Conservation (phyloP, 352 stramenopile genomes). For the Globisporangium spiculum region DNA sequence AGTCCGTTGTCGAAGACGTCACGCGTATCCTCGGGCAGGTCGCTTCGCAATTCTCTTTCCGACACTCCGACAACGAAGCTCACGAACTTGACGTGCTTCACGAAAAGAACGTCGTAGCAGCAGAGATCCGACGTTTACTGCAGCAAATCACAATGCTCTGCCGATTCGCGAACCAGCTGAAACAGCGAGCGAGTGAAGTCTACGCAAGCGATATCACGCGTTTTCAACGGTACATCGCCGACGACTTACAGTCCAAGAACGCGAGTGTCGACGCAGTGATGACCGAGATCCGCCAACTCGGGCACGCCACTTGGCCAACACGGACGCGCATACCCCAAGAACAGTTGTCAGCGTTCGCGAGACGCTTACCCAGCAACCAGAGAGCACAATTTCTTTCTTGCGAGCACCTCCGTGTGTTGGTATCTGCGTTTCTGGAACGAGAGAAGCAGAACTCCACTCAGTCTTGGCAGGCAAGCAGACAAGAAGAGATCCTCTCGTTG, state of each 20-base stretch:
- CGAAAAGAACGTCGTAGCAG: constrained; percentile 26
- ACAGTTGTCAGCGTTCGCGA: constrained; percentile 11
- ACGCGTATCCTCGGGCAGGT: constrained; percentile 32
- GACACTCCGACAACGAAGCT: constrained; percentile 16
- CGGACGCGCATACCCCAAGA: not conserved
- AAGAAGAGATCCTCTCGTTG: constrained; percentile 36
- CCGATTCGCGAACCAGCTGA: constrained; percentile 34
- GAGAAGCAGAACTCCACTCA: not conserved
- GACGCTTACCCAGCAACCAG: constrained; percentile 8
- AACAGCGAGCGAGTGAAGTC: constrained; percentile 20
- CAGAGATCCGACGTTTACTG: constrained; percentile 25
- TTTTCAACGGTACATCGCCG: constrained; percentile 25
- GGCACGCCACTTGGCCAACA: constrained; percentile 23
- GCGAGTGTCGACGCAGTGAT: constrained; percentile 25
- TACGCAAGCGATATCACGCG: constrained; percentile 23
- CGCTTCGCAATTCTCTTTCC: constrained; percentile 33
- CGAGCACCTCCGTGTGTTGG: constrained; percentile 13
- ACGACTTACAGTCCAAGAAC: constrained; percentile 36
- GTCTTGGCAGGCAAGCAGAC: constrained; percentile 5
- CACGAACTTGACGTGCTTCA: constrained; percentile 19
- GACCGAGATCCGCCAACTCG: constrained; percentile 15
- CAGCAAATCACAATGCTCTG: constrained; percentile 32
- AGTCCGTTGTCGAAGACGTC: constrained; percentile 34
- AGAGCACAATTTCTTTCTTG: constrained; percentile 18
- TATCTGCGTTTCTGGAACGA: not conserved